Evolutionary conservation across 163 green algal genomes (phyloP).

Genomic region (Chlorella variabilis): DNA sequence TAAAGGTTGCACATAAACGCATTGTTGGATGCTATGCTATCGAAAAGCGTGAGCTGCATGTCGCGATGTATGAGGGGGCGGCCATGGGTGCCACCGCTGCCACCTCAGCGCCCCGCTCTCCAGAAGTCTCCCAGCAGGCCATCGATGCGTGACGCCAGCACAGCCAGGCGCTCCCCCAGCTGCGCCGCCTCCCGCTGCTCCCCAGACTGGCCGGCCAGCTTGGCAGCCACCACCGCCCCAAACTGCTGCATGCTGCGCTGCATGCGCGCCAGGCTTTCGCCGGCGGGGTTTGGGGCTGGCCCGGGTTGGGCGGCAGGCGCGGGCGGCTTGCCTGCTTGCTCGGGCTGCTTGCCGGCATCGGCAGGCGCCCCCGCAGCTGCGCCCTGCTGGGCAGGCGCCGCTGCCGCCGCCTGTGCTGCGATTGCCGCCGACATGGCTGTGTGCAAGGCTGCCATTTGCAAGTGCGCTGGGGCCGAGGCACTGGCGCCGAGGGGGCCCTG

Average conservation of each 20-base stretch:
- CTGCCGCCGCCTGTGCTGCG: background rate
- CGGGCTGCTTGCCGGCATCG: background rate
- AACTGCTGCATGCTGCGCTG: background rate
- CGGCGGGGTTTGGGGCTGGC: background rate
- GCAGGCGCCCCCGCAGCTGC: no score
- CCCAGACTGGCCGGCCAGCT: background rate
- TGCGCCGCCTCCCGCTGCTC: background rate
- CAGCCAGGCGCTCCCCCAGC: background rate
- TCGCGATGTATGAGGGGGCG: no score
- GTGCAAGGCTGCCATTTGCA: background rate
- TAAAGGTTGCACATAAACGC: no score
- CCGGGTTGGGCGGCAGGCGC: background rate
- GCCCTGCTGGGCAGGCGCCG: background rate
- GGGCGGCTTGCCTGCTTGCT: background rate
- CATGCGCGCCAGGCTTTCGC: slow-evolving; percentile 12
- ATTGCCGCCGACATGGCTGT: background rate
- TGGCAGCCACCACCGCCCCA: background rate
- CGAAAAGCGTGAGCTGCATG: no score
- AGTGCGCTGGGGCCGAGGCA: background rate
- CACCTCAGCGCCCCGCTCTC: background rate
- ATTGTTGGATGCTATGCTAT: no score
- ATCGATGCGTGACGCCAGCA: background rate
- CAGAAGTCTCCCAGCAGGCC: background rate
- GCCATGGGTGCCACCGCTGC: no score
- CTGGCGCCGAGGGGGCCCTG: background rate